Base-by-base conservation (phyloP, 2,329 filamentous ascomycete species). In the Phaeosphaeriaceae sp. region DNA sequence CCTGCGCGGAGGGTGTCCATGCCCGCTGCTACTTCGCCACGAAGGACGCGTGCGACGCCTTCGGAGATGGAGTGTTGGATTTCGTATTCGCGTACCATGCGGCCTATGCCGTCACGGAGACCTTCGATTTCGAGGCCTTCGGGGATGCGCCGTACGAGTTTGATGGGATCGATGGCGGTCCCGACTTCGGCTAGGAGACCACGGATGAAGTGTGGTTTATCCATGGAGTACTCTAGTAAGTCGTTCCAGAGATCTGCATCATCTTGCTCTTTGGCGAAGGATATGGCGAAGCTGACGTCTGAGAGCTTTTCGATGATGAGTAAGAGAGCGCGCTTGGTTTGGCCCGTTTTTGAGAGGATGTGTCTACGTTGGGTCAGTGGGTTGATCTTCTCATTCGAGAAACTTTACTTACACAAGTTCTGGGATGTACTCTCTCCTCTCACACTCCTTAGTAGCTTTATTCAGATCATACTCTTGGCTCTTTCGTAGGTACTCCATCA, bases 241-340 rank as follows among this genome's bases (percentile, higher is more conserved):
- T 97, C 92, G 57, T 96, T 89, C 94, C 94, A 99, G 0, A 99
- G 81, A 61, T 97, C 92, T 0, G 87, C 86, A 63, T 97, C 92
- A 56, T 94, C 87, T 68, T 97, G 92, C 54, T 92, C 88, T 72
- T 97, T 97, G 45, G 92, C 92, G 66, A 99, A 99, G 1, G 88
- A 83, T 60, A 99, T 99, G 7, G 94, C 94, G 60, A 94, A 92
- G 41, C 87, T 88, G 41, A 97, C 92, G 68, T 99, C 90, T 50
- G 87, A 87, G 4, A 99, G 82, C n/a, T 91, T 87, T 64, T 96
- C 91, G 55, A 97, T 95, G 66, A 99, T 97, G 42, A 99, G 83
- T 63, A 88, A 92, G 2, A 99, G 79, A 0, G 95, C 95, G 11
- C 89, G 86, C 73, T 97, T 96, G 62, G 91, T 94, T 72, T 97